Base-by-base conservation (phyloP, 148 eudicot genomes). In the Polygonum aviculare region DNA sequence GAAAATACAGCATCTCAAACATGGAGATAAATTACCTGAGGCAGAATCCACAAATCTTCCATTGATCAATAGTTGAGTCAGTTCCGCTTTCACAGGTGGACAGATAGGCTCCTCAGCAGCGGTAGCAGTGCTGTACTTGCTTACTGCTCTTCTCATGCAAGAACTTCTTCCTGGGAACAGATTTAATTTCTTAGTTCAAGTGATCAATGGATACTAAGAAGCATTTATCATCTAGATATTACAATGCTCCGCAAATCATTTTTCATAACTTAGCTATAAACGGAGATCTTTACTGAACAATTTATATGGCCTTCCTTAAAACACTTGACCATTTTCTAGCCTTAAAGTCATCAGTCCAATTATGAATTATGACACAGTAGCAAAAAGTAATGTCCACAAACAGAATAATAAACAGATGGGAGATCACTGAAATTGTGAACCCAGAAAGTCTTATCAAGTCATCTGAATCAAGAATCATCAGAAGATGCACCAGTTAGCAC, bases 1-100 rank as follows among this genome's bases (percentile, higher is more conserved):
- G 12, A 1, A 57, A 57, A 21, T 44, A 44, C 35, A 60, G 67
- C 36, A 35, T 12, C 16, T 15, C 35, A 12, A 5, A 14, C 36
- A 14, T 36, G 44, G 38, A 60, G 8, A 60, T 45, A 77, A 69
- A 6, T 72, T 47, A 88, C 95, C 92, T 55, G 91, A 91, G 0
- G 87, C 90, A 10, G 97, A 78, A 84, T 91, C 93, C 38, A 88
- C 88, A 71, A 86, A 89, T 77, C 85, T 72, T 44, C 93, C 97
- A 84, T 91, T 80, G 77, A 91, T 91, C 49, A 87, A 83, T 73
- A 89, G 93, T 77, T 91, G 78, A 48, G 91, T 80, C 57, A 87
- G 75, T 65, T 89, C 77, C 12, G 86, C 88, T 38, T 83, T 72
- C 26, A 91, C 90, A 44, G 91, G 83, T 36, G 96, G 90, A 74